Conservation (phyloP, 2,329 filamentous ascomycete species). For the Fusarium sp. region DNA sequence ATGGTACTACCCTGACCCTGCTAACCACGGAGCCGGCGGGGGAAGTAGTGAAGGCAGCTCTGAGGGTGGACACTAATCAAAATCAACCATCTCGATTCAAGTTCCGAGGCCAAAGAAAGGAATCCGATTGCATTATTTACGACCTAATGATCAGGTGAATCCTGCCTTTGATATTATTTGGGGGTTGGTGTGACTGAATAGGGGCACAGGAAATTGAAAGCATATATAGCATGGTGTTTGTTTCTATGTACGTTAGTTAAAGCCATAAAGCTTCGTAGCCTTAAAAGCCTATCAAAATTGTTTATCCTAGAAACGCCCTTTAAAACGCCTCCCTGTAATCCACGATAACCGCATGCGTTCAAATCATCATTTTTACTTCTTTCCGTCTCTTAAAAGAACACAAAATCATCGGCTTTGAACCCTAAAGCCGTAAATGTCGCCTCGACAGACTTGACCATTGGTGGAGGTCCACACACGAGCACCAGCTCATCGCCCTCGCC, state of each 20-base stretch:
- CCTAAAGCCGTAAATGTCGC: constrained; percentile 66
- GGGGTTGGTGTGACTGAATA: not conserved
- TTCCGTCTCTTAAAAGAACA: constrained; percentile 41
- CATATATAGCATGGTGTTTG: not conserved
- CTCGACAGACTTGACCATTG: constrained; percentile 76
- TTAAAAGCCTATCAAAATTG: constrained; percentile 3
- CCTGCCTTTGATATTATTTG: constrained; percentile 3
- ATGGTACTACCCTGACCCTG: constrained; percentile 64
- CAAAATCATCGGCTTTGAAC: constrained; percentile 61
- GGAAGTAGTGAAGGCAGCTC: constrained; percentile 6
- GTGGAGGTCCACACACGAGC: constrained; percentile 81
- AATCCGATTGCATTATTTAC: constrained; percentile 1
- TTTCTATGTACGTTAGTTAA: not conserved
- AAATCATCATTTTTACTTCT: not conserved
- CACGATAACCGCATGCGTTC: not conserved
- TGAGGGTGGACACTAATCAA: constrained; percentile 27
- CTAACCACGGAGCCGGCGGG: constrained; percentile 5
- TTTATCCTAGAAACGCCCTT: not conserved
- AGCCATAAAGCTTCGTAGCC: not conserved
- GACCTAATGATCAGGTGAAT: constrained; percentile 18
- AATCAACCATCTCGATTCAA: not conserved
- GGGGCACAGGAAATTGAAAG: not conserved
- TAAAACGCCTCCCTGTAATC: not conserved
- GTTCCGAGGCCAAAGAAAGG: not conserved
- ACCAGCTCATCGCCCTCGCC: constrained; percentile 67